phyloP scores from a whole-genome alignment of 2,329 filamentous ascomycete genomes.

The Mollisiaceae sp. region DNA sequence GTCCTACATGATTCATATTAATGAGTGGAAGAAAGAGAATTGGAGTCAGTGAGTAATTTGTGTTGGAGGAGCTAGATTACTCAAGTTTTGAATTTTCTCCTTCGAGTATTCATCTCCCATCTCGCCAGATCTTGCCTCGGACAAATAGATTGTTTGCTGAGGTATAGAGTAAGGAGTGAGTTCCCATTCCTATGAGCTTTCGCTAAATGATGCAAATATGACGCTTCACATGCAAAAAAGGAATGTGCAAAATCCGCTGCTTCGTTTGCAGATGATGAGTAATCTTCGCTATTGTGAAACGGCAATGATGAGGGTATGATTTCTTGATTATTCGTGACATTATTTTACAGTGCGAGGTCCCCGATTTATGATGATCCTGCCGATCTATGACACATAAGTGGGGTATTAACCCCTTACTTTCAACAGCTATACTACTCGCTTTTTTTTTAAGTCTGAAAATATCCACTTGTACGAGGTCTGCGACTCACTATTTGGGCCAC shows the following conservation, averaged over 20 bases:
- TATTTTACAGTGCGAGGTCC: no score
- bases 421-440: no score
- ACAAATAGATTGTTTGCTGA: neutral
- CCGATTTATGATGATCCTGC: no score
- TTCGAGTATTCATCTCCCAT: neutral
- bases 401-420: no score
- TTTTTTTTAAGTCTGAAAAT: no score
- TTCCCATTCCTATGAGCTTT: no score
- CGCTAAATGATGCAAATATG: neutral
- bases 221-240: neutral
- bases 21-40: neutral
- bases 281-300: neutral
- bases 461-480: no score
- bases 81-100: neutral
- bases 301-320: no score
- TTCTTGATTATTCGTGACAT: no score
- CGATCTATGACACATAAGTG: no score
- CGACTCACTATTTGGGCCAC: no score
- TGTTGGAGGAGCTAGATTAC: neutral
- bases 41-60: neutral
- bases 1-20: neutral
- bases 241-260: neutral
- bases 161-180: no score
- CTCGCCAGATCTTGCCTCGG: neutral
- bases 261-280: neutral